Percentiles rank a stretch among this genome's conserved stretches.
These are phyloP conservation scores for Talaromyces liani DNA, from an alignment of 495 filamentous ascomycete species.

Conservation along the genomic window DNA sequence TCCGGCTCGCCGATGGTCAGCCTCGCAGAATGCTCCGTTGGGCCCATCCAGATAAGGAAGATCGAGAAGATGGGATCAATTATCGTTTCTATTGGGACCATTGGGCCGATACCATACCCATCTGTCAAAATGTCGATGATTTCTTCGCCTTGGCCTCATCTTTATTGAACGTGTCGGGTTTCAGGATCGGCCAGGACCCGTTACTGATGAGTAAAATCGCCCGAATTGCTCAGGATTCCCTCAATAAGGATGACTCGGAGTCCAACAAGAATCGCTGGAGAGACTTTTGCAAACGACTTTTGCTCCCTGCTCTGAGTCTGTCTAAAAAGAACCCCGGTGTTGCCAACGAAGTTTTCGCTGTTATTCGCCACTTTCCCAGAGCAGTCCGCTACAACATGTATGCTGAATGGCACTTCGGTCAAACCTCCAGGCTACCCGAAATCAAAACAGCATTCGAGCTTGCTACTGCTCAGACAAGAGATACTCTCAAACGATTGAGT, in stretches of 20 bases:
- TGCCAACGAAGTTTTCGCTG: conserved; percentile 74
- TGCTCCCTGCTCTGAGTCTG: conserved; percentile 79
- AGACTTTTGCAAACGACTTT: conserved; percentile 68
- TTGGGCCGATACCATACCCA: conserved; percentile 86
- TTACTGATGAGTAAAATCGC: conserved; percentile 70
- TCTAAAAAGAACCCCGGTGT: conserved; percentile 73
- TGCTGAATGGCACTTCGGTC: conserved; percentile 79
- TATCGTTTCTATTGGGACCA: conserved; percentile 97
- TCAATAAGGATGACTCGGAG: conserved; percentile 60
- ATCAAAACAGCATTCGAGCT: conserved; percentile 72
- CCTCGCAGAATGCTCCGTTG: conserved; percentile 61
- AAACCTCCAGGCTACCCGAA: conserved; percentile 65
- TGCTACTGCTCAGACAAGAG: conserved; percentile 67
- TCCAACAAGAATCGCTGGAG: conserved; percentile 67
- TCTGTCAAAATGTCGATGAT: conserved; percentile 86
- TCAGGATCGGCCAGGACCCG: conserved; percentile 81
- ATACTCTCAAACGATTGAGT: conserved; percentile 76
- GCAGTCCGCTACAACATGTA: conserved; percentile 80
- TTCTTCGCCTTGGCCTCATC: conserved; percentile 82
- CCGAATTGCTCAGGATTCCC: conserved; percentile 69
- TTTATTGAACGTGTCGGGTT: conserved; percentile 73
- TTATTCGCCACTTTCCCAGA: conserved; percentile 73
- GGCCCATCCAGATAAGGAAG: conserved; percentile 70
- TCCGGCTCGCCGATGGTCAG: conserved; percentile 48
- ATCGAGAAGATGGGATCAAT: conserved; percentile 60